phyloP scores from a whole-genome alignment of 805 yeast species.

The Ogataea paradorogensis region DNA sequence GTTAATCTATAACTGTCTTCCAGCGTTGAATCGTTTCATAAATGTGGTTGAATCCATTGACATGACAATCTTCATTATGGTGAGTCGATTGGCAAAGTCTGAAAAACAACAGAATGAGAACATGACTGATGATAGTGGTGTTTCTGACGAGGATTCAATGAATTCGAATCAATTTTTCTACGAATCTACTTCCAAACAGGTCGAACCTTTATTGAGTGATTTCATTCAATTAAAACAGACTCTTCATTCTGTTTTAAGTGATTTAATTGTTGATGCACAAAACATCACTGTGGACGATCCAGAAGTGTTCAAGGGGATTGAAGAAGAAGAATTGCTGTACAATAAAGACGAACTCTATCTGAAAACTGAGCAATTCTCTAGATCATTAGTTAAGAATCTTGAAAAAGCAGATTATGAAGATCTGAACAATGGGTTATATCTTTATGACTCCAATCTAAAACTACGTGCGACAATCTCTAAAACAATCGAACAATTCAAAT shows the following conservation, averaged over 20 bases:
- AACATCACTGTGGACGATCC: slow-evolving; percentile 70
- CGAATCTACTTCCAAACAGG: slow-evolving; percentile 32
- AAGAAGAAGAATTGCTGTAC: slow-evolving; percentile 49
- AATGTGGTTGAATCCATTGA: slow-evolving; percentile 61
- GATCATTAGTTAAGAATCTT: slow-evolving; percentile 44
- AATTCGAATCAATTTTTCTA: slow-evolving; percentile 28
- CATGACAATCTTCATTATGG: slow-evolving; percentile 47
- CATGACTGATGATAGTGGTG: slow-evolving; percentile 25
- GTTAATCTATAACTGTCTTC: slow-evolving; percentile 50
- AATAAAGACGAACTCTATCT: slow-evolving; percentile 37
- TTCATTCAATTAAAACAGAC: slow-evolving; percentile 73
- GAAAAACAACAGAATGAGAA: slow-evolving; percentile 20
- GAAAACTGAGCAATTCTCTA: slow-evolving; percentile 50
- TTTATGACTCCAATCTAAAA: slow-evolving; percentile 29
- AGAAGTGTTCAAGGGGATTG: slow-evolving; percentile 63
- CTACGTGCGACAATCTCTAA: slow-evolving; percentile 39
- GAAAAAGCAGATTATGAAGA: slow-evolving; percentile 32
- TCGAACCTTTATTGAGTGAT: slow-evolving; percentile 56
- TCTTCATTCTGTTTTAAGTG: slow-evolving; percentile 57
- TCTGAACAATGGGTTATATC: slow-evolving; percentile 36
- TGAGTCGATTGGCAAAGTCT: slow-evolving; percentile 25
- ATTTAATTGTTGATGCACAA: slow-evolving; percentile 65
- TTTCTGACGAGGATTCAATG: slow-evolving; percentile 17
- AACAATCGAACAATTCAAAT: slow-evolving; percentile 34
- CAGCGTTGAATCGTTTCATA: slow-evolving; percentile 45